phyloP scores from a whole-genome alignment of 495 filamentous ascomycete species.

The Astrothelium macrocarpum region DNA sequence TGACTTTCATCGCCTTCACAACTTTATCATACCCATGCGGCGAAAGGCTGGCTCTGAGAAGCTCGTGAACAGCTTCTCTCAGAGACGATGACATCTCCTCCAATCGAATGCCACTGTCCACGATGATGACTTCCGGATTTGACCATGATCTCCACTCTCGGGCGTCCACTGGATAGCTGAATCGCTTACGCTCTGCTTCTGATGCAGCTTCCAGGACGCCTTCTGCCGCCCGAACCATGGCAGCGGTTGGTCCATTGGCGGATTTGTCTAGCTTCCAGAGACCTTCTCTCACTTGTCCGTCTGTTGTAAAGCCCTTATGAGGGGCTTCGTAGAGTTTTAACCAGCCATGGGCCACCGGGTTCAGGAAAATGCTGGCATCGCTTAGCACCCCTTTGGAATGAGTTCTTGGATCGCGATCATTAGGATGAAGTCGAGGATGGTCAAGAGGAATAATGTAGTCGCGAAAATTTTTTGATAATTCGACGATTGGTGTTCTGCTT shows the following conservation, averaged over 20 bases:
- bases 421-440: slow-evolving; percentile 19
- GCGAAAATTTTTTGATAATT: slow-evolving; percentile 17
- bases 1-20: slow-evolving; percentile 60
- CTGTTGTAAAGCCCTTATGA: slow-evolving; percentile 59
- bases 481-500: slow-evolving; percentile 10
- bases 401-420: slow-evolving; percentile 18
- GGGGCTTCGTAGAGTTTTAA: slow-evolving; percentile 54
- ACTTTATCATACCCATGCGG: slow-evolving; percentile 63
- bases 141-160: slow-evolving; percentile 67
- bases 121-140: slow-evolving; percentile 53
- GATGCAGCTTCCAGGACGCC: slow-evolving; percentile 37
- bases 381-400: slow-evolving; percentile 17
- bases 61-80: slow-evolving; percentile 41
- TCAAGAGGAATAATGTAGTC: slow-evolving; percentile 21
- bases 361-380: slow-evolving; percentile 17
- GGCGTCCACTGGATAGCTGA: slow-evolving; percentile 55
- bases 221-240: slow-evolving; percentile 43
- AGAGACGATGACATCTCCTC: slow-evolving; percentile 42
- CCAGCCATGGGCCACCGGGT: slow-evolving; percentile 38
- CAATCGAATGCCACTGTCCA: slow-evolving; percentile 48
- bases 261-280: slow-evolving; percentile 11
- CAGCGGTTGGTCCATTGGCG: slow-evolving; percentile 29
- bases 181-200: slow-evolving; percentile 37
- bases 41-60: slow-evolving; percentile 51
- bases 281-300: slow-evolving; percentile 40